Evolutionary conservation across 2,329 filamentous ascomycete species (phyloP), one percentile per base, ranked within the genome.

Genomic region (Arthroderma sp.): DNA sequence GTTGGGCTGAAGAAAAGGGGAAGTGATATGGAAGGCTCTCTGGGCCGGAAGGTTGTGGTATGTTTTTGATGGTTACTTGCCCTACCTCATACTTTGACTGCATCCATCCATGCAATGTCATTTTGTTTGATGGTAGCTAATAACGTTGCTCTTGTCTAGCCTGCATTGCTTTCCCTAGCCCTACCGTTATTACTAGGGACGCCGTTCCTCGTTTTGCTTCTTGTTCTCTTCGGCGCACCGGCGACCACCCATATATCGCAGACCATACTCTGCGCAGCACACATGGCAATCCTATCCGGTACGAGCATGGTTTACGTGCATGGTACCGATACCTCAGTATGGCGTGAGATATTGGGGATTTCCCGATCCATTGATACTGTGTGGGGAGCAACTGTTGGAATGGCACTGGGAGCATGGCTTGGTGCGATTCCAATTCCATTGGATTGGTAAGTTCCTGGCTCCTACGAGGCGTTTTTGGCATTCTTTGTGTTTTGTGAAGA

Each of bases 351-450:
- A 5, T 74, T 87, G 36, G 75, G 80, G 22, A 75, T 84, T 11
- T 71, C 78, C 40, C 68, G 80, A 11, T 86, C 88, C 0, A 68
- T 91, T 22, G 91, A 96, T 63, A 83, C 88, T 59, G 78, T 85
- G 0, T 91, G 86, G 66, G 89, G 87, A 2, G 86, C 78, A 1
- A 72, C 86, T 6, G 63, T 88, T n/a, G 91, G 91, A 4, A 80
- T 79, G 0, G 68, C 82, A 28, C 56, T 89, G 1, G 91, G 91
- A 4, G 86, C 86, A 36, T 96, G 91, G 91, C 68, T 94, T 36
- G 91, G 91, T 3, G 91, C 91, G 5, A 78, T 96, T 43, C 91
- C 93, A 0, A 96, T 98, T 54, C 91, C 91, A 1, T 69, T 98
- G 53, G 91, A 98, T 62, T 96, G 89, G 89, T 75, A 50, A 54